phyloP scores from a whole-genome alignment of 2,329 filamentous ascomycete genomes.

The Exophiala calicioides region DNA sequence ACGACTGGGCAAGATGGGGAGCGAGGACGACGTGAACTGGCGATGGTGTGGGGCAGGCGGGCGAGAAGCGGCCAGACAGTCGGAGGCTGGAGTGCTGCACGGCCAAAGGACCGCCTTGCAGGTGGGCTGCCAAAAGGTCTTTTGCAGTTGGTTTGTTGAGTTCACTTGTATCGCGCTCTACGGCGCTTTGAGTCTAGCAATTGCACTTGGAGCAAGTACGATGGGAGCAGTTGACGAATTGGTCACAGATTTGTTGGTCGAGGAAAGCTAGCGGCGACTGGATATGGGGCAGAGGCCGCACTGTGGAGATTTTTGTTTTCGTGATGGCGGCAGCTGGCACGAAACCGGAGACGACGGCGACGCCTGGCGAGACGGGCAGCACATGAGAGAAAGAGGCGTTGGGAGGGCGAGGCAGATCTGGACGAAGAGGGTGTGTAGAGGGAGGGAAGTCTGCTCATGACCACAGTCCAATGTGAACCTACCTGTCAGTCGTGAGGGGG shows the following conservation, averaged over 20 bases:
- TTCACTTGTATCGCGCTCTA: conserved; percentile 16
- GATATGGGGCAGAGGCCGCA: conserved; percentile 3
- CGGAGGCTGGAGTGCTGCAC: conserved; percentile 5
- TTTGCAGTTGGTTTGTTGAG: conserved; percentile 16
- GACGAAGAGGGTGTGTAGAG: no score
- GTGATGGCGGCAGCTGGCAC: conserved; percentile 17
- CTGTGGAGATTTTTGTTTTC: conserved; percentile 23
- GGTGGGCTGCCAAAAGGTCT: conserved; percentile 16
- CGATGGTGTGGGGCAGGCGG: conserved; percentile 21
- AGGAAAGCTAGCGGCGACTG: conserved; percentile 20
- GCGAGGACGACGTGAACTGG: conserved; percentile 18
- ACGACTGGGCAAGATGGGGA: conserved; percentile 11
- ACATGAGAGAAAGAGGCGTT: no score
- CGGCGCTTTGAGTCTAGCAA: conserved; percentile 22
- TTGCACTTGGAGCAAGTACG: conserved; percentile 16
- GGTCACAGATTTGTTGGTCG: conserved; percentile 6
- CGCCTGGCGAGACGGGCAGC: no score
- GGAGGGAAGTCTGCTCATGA: no score
- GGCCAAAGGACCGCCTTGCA: neutral
- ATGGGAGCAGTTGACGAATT: conserved; percentile 10
- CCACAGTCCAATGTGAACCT: no score
- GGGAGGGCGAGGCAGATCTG: no score
- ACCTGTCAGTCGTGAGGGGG: no score
- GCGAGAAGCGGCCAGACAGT: conserved; percentile 6
- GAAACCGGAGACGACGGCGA: neutral